These are phyloP conservation scores for Leptographium lundbergii DNA, from an alignment of 2,329 filamentous ascomycete genomes.

Conservation along the genomic window DNA sequence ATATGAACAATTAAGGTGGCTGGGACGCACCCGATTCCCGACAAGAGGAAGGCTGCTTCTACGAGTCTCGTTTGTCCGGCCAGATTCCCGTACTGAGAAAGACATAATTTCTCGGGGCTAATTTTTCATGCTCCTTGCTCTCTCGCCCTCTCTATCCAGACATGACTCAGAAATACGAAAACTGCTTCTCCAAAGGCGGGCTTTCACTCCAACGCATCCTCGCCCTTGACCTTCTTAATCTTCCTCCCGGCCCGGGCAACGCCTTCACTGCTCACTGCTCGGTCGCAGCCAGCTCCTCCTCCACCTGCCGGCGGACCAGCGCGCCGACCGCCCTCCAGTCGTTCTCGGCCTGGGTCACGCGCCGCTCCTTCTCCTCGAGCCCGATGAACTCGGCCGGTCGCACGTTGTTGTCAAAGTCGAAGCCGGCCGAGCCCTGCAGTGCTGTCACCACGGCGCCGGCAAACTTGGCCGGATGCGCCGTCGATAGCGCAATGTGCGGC, in stretches of 20 bases:
- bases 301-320: slow-evolving; percentile 64
- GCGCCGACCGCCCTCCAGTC: slow-evolving; percentile 65
- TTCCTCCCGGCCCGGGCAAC: too few species aligned
- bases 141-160: not conserved
- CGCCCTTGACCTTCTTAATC: too few species aligned
- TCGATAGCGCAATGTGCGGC: slow-evolving; percentile 75
- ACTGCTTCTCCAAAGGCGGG: not conserved
- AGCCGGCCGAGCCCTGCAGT: slow-evolving; percentile 56
- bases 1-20: not conserved
- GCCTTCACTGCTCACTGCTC: not conserved
- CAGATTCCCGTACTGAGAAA: too few species aligned
- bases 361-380: slow-evolving; percentile 61
- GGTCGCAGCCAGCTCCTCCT: slow-evolving; percentile 36
- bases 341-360: slow-evolving; percentile 56
- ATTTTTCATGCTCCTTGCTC: not conserved
- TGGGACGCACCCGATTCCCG: not conserved
- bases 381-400: slow-evolving; percentile 73
- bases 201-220: not conserved
- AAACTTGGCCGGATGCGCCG: slow-evolving; percentile 94
- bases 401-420: slow-evolving; percentile 62
- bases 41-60: not conserved
- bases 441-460: slow-evolving; percentile 72
- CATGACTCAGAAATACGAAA: not conserved
- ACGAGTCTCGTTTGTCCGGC: too few species aligned
- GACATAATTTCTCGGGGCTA: too few species aligned